Conservation (phyloP, 1,139 yeast species). For the Debaryomyces singareniensis region DNA sequence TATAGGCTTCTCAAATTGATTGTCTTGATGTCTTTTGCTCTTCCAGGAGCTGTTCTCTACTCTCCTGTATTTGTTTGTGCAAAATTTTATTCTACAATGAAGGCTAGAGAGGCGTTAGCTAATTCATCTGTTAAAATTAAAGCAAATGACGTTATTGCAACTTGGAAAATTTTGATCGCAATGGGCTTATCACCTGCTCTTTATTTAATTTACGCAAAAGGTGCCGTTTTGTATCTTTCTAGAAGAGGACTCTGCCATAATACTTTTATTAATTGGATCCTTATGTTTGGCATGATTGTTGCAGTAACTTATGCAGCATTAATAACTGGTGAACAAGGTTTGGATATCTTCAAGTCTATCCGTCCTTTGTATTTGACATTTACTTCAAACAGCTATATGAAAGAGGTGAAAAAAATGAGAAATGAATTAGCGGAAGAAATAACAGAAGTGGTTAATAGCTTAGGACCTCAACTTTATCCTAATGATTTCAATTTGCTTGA, state of each 20-base stretch:
- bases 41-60: conserved; percentile 82
- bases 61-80: conserved; percentile 85
- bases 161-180: conserved; percentile 90
- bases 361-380: conserved; percentile 77
- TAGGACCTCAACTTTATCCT: conserved; percentile 41
- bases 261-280: conserved; percentile 34
- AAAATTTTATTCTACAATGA: conserved; percentile 59
- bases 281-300: conserved; percentile 53
- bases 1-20: conserved; percentile 50
- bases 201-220: conserved; percentile 69
- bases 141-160: conserved; percentile 90
- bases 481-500: conserved; percentile 41
- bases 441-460: conserved; percentile 38
- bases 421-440: conserved; percentile 35
- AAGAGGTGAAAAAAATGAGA: conserved; percentile 40
- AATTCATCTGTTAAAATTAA: conserved; percentile 82
- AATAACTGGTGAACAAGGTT: conserved; percentile 86
- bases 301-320: conserved; percentile 81
- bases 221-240: conserved; percentile 42
- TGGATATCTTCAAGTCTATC: conserved; percentile 78
- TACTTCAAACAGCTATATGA: conserved; percentile 53
- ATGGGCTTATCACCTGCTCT: conserved; percentile 85
- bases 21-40: conserved; percentile 52
- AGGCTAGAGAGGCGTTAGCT: conserved; percentile 78
- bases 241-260: conserved; percentile 10